Base-by-base conservation (phyloP, 202 grass and related monocot genomes). In the Carex arenaria region DNA sequence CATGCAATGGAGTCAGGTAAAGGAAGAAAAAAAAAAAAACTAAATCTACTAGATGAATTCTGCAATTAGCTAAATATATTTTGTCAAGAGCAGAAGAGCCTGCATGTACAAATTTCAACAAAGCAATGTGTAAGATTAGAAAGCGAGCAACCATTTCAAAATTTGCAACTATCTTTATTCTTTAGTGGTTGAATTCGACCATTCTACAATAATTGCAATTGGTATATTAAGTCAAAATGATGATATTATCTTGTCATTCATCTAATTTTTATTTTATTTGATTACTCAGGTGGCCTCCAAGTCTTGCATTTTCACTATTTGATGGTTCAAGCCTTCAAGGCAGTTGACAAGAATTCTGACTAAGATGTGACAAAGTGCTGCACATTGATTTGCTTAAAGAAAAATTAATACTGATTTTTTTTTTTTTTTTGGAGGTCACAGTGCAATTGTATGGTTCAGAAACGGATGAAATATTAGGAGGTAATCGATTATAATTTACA, bases 181-280 rank as follows among this genome's bases (percentile, higher is more conserved):
- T 72, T 72, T 72, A 72, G 68, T 72, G 68, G 68, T 22, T 72
- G 40, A 42, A 69, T 18, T n/a, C 20, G n/a, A n/a, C n/a, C n/a
- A 73, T 52, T 45, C 10, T 51, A 43, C 43, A 52, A n/a, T n/a
- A n/a, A n/a, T n/a, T n/a, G n/a, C n/a, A n/a, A 73, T 52, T 73
- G 45, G 20, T 15, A 51, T 11, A 22, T 51, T 22, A 30, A 52
- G 43, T 73, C 69, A 72, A 69, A 11, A 52, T 72, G 13, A 52
- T 51, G 42, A 23, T 51, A 51, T 51, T 23, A 23, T 13, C 42
- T 6, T 72, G 10, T 72, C n/a, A 26, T 72, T 49, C 5, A 11
- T 72, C 10, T 12, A 23, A 47, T 72, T 10, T 49, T 2, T 3
- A 11, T 49, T 72, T 45, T 3, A 11, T 49, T 72, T 45, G 2